Percentiles rank a stretch among this genome's conserved stretches.
Conservation (phyloP, 2,329 filamentous ascomycete genomes). For the Tolypocladium ophioglossoides region DNA sequence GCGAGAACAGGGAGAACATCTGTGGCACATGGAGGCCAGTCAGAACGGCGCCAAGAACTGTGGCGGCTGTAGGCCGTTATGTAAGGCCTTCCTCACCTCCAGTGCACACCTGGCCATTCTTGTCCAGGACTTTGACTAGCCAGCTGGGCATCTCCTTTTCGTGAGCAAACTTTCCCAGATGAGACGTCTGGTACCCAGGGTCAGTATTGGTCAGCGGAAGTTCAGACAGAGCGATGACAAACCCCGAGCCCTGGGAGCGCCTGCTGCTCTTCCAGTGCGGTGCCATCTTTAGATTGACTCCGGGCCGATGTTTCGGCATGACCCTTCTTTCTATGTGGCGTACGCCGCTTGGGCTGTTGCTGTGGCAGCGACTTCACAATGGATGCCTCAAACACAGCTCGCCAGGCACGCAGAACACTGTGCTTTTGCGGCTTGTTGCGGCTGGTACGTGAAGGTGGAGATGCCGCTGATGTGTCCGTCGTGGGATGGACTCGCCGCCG, state of each 20-base stretch:
- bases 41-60: background rate
- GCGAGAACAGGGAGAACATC: constrained; percentile 52
- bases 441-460: background rate
- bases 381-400: background rate
- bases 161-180: constrained; percentile 62
- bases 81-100: constrained; percentile 28
- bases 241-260: background rate
- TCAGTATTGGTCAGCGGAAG: background rate
- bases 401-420: background rate
- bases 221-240: background rate
- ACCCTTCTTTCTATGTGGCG: background rate
- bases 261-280: background rate
- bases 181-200: constrained; percentile 33
- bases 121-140: constrained; percentile 52
- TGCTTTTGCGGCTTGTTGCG: background rate
- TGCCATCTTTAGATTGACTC: too few relatives aligned
- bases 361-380: background rate
- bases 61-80: background rate
- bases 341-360: background rate
- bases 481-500: background rate
- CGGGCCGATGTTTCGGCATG: background rate
- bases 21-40: constrained; percentile 9
- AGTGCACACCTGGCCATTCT: constrained; percentile 43
- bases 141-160: constrained; percentile 66
- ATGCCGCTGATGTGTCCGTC: background rate